Conservation (phyloP, 202 grass and related monocot genomes). For the Panicum virgatum region DNA sequence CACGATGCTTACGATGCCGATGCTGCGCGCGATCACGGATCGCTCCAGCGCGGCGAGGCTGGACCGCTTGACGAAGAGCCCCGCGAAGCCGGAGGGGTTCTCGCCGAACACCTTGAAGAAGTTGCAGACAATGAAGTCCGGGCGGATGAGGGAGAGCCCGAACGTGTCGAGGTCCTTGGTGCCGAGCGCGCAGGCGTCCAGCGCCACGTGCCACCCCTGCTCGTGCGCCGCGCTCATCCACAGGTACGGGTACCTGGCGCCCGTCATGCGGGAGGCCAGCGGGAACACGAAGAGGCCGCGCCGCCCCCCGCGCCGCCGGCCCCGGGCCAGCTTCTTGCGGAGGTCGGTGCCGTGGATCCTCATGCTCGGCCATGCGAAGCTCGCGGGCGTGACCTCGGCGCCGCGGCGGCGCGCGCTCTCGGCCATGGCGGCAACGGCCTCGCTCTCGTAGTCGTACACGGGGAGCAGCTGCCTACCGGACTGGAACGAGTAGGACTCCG, state of each 20-base stretch:
- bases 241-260: slow-evolving; percentile 78
- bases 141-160: slow-evolving; percentile 82
- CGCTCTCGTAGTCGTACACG: slow-evolving; percentile 90
- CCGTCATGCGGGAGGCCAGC: slow-evolving; percentile 75
- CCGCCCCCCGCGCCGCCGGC: slow-evolving; percentile 18
- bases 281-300: slow-evolving; percentile 83
- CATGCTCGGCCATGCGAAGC: slow-evolving; percentile 83
- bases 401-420: slow-evolving; percentile 57
- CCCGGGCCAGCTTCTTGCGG: slow-evolving; percentile 52
- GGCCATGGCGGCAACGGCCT: slow-evolving; percentile 62
- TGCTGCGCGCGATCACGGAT: slow-evolving; percentile 74
- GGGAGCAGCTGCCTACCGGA: slow-evolving; percentile 53
- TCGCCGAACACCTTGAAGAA: slow-evolving; percentile 98
- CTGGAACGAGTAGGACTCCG: slow-evolving; percentile 78
- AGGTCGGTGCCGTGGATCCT: slow-evolving; percentile 63
- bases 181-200: slow-evolving; percentile 79
- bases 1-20: slow-evolving; percentile 82
- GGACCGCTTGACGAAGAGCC: slow-evolving; percentile 70
- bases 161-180: slow-evolving; percentile 88
- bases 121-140: slow-evolving; percentile 94
- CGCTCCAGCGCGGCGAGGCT: slow-evolving; percentile 60
- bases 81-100: slow-evolving; percentile 84
- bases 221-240: slow-evolving; percentile 89
- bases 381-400: slow-evolving; percentile 59
- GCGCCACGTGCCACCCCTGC: slow-evolving; percentile 80